Base-by-base conservation (phyloP, 345 rosid genomes). In the Cardiospermum halicacabum region DNA sequence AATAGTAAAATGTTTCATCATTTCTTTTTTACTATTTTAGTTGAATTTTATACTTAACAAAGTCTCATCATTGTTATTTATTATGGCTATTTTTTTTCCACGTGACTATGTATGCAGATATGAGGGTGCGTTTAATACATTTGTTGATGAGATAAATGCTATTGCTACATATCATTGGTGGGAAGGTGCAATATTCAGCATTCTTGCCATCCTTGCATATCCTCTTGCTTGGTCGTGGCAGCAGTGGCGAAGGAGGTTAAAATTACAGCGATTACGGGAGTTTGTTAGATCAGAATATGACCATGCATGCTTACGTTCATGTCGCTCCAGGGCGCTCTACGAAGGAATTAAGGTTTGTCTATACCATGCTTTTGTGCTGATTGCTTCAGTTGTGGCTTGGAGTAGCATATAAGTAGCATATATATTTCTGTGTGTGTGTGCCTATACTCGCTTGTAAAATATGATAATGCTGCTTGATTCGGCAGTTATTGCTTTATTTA, bases 171-270 rank as follows among this genome's bases (percentile, higher is more conserved):
- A 95, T 78, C 97, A 89, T 59, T 95, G 99, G 99, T 95, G 99
- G 99, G 99, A 95, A 79, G 99, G 99, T 73, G 90, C 99, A 58
- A 72, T 86, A 30, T 77, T 84, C 75, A 87, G 83, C 77, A 89
- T 95, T 75, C 90, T 95, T 65, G 88, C 84, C 57, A 69, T 87
- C 71, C 79, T 87, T 73, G 86, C 80, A 12, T 89, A 85, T 81
- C 99, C 97, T 15, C 80, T 91, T 71, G 96, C 96, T 36, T 91
- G 96, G 94, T 95, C 99, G 62, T 95, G 99, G 99, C 96, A 87
- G 78, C 99, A 95, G 66, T 89, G 96, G 96, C 85, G 97, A 56
- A 85, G 85, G 50, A 84, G 87, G 74, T 67, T 89, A 70, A 89
- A 86, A 67, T 74, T 95, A 77, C 99, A 95, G 73, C 86, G 77